A percentile compares a stretch with the other conserved stretches of the same genome.
phyloP scores from a whole-genome alignment of 306 rosid species.

The Lathyrus aphaca region DNA sequence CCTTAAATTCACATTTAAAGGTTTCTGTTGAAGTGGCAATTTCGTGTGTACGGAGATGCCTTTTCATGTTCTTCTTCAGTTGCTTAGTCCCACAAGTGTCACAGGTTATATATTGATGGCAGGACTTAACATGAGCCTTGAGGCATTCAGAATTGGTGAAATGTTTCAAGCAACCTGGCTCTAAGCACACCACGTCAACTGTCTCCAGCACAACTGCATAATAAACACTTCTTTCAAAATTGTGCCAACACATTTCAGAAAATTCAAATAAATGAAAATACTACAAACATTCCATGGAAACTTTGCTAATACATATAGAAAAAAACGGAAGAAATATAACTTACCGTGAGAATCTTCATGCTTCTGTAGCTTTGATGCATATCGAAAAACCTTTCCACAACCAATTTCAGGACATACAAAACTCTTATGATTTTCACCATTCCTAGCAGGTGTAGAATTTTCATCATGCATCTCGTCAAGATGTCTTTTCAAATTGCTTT shows the following conservation, averaged over 20 bases:
- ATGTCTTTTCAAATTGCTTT: constrained; percentile 65
- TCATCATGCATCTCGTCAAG: constrained; percentile 57
- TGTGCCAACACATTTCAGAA: neutral
- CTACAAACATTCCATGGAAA: neutral
- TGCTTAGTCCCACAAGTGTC: constrained; percentile 67
- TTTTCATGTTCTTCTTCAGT: constrained; percentile 74
- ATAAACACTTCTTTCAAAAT: constrained; percentile 17
- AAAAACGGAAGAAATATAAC: constrained; percentile 14
- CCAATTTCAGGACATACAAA: constrained; percentile 65
- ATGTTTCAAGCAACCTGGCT: constrained; percentile 70
- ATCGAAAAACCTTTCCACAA: constrained; percentile 73
- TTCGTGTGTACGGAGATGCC: constrained; percentile 69
- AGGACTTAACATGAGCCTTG: constrained; percentile 63
- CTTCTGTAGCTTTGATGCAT: constrained; percentile 57
- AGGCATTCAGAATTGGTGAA: constrained; percentile 70
- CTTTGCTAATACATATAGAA: neutral
- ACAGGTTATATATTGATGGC: constrained; percentile 66
- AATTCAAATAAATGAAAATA: neutral
- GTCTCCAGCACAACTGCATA: constrained; percentile 72
- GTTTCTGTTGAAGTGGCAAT: constrained; percentile 25
- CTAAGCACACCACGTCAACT: constrained; percentile 65
- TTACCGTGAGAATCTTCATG: constrained; percentile 83
- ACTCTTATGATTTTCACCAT: constrained; percentile 46
- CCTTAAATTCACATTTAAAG: constrained; percentile 57
- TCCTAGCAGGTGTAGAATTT: constrained; percentile 26